Percentiles rank a stretch among this genome's conserved stretches.
Evolutionary conservation across 345 rosid genomes (phyloP).

Genomic region (Noccaea bulbosa): DNA sequence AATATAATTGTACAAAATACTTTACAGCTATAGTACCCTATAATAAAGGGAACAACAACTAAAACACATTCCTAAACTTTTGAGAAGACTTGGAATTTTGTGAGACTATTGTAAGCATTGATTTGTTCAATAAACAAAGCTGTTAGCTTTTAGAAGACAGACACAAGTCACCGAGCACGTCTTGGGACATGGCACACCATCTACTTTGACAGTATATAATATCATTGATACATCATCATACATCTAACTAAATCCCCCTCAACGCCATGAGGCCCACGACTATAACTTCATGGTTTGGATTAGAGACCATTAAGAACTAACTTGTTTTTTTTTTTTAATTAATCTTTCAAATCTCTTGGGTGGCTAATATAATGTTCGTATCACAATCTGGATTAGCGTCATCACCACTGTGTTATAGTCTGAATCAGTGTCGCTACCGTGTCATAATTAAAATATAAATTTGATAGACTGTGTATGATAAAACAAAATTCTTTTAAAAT

Average conservation of each 20-base stretch:
- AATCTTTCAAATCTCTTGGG: too few species aligned
- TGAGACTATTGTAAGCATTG: conserved; percentile 5
- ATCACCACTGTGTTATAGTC: too few species aligned
- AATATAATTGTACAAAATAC: background rate
- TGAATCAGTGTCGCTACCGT: too few species aligned
- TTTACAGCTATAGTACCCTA: conserved; percentile 11
- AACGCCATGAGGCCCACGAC: background rate
- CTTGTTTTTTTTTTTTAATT: too few species aligned
- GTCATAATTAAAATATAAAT: too few species aligned
- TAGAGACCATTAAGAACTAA: background rate
- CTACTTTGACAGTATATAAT: background rate
- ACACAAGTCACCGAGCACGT: conserved; percentile 26
- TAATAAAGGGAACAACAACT: background rate
- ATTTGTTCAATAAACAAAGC: background rate
- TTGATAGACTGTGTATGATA: too few species aligned
- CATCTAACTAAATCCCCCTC: background rate
- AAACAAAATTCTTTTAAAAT: too few species aligned
- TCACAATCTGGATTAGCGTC: too few species aligned
- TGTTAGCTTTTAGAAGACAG: background rate
- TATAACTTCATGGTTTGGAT: too few species aligned
- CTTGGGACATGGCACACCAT: conserved; percentile 30
- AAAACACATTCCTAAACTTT: conserved; percentile 17
- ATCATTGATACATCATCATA: background rate
- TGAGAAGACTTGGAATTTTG: background rate
- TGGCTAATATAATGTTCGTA: too few species aligned